Evolutionary conservation across 495 filamentous ascomycete genomes (phyloP).

Genomic region (Tetracladium setigerum): DNA sequence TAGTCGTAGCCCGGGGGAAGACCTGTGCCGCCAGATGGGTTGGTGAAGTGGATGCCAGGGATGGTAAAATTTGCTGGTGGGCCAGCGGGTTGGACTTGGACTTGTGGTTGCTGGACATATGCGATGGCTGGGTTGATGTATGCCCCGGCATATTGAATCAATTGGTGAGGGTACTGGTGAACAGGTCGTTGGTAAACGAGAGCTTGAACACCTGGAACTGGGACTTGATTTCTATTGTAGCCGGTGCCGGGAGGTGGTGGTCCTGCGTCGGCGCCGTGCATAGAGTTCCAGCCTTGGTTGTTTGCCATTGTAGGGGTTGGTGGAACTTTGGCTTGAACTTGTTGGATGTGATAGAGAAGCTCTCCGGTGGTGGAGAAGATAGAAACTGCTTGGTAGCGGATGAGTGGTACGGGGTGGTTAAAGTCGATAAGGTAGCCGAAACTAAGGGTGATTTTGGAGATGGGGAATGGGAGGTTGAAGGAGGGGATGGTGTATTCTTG

Average conservation of each 20-base stretch:
- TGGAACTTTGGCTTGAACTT: neutral
- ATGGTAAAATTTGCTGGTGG: slow-evolving; percentile 37
- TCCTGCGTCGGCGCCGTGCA: slow-evolving; percentile 17
- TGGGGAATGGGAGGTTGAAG: no score
- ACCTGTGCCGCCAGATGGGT: slow-evolving; percentile 47
- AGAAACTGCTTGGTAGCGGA: neutral
- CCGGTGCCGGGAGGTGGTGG: slow-evolving; percentile 10
- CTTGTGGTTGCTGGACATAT: neutral
- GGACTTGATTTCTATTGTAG: neutral
- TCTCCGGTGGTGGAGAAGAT: neutral
- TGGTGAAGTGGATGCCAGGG: slow-evolving; percentile 45
- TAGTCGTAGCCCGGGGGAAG: slow-evolving; percentile 45
- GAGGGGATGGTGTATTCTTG: no score
- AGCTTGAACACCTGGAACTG: slow-evolving; percentile 1
- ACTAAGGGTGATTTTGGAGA: no score
- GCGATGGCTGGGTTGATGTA: neutral
- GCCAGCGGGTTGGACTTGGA: slow-evolving; percentile 18
- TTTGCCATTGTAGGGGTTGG: neutral
- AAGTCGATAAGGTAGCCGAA: no score
- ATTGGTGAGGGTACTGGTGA: neutral
- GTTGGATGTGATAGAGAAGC: neutral
- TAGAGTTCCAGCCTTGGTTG: slow-evolving; percentile 12
- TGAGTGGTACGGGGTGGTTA: neutral
- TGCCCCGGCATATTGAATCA: neutral
- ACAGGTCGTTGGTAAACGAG: neutral